A percentile compares a stretch with the other conserved stretches of the same genome.
Evolutionary conservation across 2,329 filamentous ascomycete species (phyloP).

Genomic region (Elsinoe necatrix): DNA sequence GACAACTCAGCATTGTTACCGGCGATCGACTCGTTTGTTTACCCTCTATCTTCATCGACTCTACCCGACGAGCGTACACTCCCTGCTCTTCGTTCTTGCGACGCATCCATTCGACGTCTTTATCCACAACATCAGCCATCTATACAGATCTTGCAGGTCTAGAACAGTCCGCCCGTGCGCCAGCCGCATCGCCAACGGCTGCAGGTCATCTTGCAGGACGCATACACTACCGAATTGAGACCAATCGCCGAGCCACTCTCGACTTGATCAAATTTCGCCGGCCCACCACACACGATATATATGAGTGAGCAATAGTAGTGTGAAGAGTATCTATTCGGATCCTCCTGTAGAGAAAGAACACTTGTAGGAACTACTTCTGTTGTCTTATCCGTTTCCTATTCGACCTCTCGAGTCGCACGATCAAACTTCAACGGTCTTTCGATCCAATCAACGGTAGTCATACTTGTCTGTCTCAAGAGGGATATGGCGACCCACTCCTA

Average conservation of each 20-base stretch:
- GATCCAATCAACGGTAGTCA: neutral
- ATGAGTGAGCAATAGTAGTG: neutral
- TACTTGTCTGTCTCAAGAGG: conserved; percentile 1
- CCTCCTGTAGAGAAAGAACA: neutral
- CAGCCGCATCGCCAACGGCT: conserved; percentile 8
- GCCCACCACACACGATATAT: neutral
- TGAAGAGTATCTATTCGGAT: neutral
- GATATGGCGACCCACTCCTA: conserved; percentile 10
- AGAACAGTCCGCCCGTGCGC: neutral
- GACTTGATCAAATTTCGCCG: neutral
- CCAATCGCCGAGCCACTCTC: neutral
- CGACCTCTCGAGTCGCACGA: conserved; percentile 1
- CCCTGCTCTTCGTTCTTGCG: neutral
- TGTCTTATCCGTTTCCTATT: conserved; percentile 8
- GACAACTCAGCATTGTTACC: neutral
- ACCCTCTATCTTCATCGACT: neutral
- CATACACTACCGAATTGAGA: neutral
- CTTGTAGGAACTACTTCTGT: neutral
- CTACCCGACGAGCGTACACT: neutral
- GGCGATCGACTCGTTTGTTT: conserved; percentile 5
- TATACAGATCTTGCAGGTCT: neutral
- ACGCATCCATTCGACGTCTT: neutral
- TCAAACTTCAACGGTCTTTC: conserved; percentile 1
- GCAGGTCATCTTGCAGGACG: neutral
- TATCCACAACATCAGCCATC: neutral